phyloP scores from a whole-genome alignment of 225 moss, liverwort and hornwort species.

The Antitrichia curtipendula region DNA sequence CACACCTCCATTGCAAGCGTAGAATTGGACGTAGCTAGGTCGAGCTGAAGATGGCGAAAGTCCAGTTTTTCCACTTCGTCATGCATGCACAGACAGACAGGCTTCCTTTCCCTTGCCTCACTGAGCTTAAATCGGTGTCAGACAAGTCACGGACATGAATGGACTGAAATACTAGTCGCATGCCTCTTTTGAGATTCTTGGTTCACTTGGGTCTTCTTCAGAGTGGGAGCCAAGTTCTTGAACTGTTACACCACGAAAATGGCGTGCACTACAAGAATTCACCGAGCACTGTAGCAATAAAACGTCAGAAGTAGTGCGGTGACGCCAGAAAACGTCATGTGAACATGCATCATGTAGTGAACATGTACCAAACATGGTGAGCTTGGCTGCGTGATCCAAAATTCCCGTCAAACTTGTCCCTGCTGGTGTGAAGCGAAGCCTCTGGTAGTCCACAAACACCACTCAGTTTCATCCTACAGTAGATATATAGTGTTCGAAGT shows the following conservation, averaged over 20 bases:
- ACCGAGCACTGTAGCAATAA: neutral
- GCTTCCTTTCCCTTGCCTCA: neutral
- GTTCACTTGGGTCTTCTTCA: no score
- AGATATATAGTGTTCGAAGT: neutral
- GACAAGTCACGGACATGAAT: neutral
- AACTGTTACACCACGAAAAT: neutral
- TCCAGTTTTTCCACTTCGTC: neutral
- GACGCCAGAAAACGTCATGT: neutral
- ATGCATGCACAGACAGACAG: neutral
- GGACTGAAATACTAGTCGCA: neutral
- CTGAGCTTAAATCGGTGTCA: neutral
- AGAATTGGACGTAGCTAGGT: no score
- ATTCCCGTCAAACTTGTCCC: neutral
- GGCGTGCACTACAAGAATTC: neutral
- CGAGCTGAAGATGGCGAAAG: neutral
- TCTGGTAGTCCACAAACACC: neutral
- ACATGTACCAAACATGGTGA: neutral
- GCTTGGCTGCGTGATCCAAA: neutral
- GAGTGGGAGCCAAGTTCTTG: neutral
- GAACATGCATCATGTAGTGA: no score
- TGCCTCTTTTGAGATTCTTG: neutral
- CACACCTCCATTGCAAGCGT: neutral
- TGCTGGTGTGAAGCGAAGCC: neutral
- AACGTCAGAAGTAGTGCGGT: neutral
- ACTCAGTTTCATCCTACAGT: neutral